Conservation (phyloP, 345 rosid species). For the Citrus cavaleriei region DNA sequence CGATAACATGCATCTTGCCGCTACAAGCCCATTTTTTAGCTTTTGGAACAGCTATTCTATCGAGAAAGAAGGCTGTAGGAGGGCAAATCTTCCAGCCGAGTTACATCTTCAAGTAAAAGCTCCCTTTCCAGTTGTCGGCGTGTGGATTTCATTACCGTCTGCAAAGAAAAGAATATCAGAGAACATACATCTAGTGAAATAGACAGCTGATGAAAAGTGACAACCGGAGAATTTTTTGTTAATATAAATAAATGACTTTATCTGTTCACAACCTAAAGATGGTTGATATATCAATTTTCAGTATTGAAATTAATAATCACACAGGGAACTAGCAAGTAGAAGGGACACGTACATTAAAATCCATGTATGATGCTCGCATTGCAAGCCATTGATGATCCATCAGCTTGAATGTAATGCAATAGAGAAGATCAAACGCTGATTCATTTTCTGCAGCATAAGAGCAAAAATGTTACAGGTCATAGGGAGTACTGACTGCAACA, state of each 20-base stretch:
- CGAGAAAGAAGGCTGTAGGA: slow-evolving; percentile 62
- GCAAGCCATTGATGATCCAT: slow-evolving; percentile 96
- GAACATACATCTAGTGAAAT: not conserved
- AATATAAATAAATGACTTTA: not conserved
- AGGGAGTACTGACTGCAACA: not conserved
- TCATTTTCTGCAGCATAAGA: slow-evolving; percentile 60
- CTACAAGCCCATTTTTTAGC: slow-evolving; percentile 22
- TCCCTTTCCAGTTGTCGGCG: slow-evolving; percentile 92
- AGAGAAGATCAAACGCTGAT: slow-evolving; percentile 89
- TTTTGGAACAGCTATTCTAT: slow-evolving; percentile 19
- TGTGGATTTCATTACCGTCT: slow-evolving; percentile 84
- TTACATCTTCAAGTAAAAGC: slow-evolving; percentile 67
- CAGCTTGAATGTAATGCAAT: slow-evolving; percentile 94
- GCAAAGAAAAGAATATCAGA: slow-evolving; percentile 8
- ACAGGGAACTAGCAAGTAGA: slow-evolving; percentile 5
- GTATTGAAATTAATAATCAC: not conserved
- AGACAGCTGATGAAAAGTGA: not conserved
- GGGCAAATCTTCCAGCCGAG: slow-evolving; percentile 78
- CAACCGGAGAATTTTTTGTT: not conserved
- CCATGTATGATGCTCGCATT: slow-evolving; percentile 98
- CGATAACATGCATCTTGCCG: slow-evolving; percentile 18
- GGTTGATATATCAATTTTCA: not conserved
- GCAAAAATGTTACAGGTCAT: not conserved
- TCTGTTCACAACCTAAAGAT: not conserved
- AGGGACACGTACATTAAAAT: slow-evolving; percentile 68